A percentile compares a stretch with the other conserved stretches of the same genome.
Evolutionary conservation across 2,329 filamentous ascomycete species (phyloP).

Genomic region (Diaporthe eres): DNA sequence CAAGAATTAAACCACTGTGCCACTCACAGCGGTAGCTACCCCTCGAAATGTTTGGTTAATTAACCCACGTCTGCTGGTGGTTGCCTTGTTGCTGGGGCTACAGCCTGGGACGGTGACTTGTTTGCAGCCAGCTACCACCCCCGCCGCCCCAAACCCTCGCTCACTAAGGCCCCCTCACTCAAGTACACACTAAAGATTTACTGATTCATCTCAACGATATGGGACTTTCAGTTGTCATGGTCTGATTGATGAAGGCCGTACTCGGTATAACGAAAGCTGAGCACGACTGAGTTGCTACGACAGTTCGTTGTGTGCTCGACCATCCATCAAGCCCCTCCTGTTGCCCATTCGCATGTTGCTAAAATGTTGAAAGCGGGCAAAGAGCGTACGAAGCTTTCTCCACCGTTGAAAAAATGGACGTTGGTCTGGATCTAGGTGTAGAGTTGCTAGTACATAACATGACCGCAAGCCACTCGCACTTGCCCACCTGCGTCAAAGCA

Average conservation of each 20-base stretch:
- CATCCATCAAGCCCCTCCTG: not conserved
- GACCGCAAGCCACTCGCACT: too few species aligned
- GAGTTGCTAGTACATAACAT: too few species aligned
- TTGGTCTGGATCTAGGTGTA: not conserved
- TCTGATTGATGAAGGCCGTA: not conserved
- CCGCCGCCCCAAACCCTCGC: too few species aligned
- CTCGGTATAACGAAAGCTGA: not conserved
- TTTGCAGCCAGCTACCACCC: not conserved
- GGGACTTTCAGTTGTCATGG: not conserved
- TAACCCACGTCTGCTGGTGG: not conserved
- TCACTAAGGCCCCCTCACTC: too few species aligned
- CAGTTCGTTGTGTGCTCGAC: not conserved
- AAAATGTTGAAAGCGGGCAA: not conserved
- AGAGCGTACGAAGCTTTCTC: not conserved
- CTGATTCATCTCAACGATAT: not conserved
- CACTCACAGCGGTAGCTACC: not conserved
- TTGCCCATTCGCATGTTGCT: not conserved
- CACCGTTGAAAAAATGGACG: not conserved
- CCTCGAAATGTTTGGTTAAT: not conserved
- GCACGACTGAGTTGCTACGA: not conserved
- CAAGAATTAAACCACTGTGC: not conserved
- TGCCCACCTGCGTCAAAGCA: not conserved
- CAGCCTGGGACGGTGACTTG: not conserved
- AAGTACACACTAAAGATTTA: not conserved
- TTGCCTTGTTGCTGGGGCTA: not conserved